Conservation (phyloP, 169 alveolate species). For the Plasmodium reichenowi region DNA sequence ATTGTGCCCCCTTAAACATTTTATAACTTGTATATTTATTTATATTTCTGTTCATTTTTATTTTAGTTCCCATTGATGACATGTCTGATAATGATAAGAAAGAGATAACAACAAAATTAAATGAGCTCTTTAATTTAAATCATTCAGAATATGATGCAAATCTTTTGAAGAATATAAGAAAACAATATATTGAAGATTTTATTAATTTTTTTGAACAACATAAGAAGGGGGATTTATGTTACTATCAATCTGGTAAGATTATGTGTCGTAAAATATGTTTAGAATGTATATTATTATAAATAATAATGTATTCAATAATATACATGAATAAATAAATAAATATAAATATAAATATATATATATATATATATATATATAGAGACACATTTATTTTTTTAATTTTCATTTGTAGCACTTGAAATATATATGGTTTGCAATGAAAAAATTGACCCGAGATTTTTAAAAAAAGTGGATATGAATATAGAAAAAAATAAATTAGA, state of each 20-base stretch:
- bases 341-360: neutral
- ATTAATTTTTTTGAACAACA: constrained; percentile 30
- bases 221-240: constrained; percentile 60
- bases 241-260: constrained; percentile 50
- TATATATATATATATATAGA: neutral
- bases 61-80: constrained; percentile 24
- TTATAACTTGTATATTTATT: neutral
- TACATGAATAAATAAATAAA: neutral
- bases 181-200: constrained; percentile 41
- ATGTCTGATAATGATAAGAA: constrained; percentile 12
- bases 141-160: constrained; percentile 14
- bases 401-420: constrained; percentile 45
- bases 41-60: neutral
- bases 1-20: neutral
- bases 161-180: constrained; percentile 20
- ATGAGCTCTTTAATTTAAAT: constrained; percentile 25
- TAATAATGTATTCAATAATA: neutral
- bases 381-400: neutral
- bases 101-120: constrained; percentile 34
- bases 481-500: constrained; percentile 53
- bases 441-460: constrained; percentile 26
- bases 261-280: neutral
- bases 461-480: constrained; percentile 14
- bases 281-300: neutral
- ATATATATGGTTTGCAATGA: constrained; percentile 38